These are phyloP conservation scores for Macrolepiota albuminosa DNA, from an alignment of 768 basidiomycete species.

Conservation along the genomic window DNA sequence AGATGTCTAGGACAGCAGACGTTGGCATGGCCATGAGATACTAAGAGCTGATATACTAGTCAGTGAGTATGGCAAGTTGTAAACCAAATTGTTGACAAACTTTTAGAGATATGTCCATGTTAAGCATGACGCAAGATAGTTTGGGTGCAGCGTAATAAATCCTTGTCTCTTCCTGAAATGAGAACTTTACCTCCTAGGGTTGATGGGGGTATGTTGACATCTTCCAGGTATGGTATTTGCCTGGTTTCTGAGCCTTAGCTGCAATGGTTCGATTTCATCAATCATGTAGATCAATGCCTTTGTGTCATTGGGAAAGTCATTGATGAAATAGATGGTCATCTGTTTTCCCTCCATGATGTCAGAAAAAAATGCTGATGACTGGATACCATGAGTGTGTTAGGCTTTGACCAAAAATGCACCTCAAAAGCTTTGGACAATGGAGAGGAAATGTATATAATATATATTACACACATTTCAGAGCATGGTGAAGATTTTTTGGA, in stretches of 20 bases:
- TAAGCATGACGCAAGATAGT: not conserved
- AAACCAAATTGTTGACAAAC: not conserved
- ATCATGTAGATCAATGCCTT: not conserved
- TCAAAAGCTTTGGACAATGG: no score
- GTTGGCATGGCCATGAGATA: not conserved
- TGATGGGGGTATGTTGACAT: not conserved
- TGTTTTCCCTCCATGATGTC: not conserved
- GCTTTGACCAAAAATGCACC: no score
- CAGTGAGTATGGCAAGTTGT: not conserved
- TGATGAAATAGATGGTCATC: not conserved
- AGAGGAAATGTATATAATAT: no score
- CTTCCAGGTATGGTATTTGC: no score
- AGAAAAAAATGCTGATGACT: no score
- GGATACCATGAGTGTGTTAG: no score
- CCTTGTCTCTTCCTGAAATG: not conserved
- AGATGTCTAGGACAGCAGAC: not conserved
- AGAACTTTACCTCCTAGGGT: slow-evolving; percentile 8
- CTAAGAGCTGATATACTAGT: not conserved
- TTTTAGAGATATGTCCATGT: not conserved
- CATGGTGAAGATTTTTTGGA: no score
- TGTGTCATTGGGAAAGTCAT: not conserved
- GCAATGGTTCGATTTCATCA: not conserved
- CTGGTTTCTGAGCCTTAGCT: accelerated
- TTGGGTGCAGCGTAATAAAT: slow-evolving; percentile 1
- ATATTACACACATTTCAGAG: no score